Base-by-base conservation (phyloP, 306 rosid genomes). In the Quercus robur region DNA sequence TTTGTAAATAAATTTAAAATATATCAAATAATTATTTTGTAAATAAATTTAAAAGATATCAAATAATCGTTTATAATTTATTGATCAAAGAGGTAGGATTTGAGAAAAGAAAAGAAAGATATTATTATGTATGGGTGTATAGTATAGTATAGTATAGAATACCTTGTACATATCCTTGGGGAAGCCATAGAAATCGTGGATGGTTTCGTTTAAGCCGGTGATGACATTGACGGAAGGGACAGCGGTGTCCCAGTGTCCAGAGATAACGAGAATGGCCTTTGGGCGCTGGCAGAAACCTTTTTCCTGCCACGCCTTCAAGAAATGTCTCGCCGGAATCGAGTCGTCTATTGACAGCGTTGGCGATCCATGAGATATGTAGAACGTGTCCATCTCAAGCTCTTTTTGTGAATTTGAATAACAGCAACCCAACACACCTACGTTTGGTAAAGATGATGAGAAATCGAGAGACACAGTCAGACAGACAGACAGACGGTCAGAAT, bases 171-270 rank as follows among this genome's bases (percentile, higher is more conserved):
- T 84, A 33, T 80, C 58, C 51, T 83, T 63, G 56, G 97, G 94
- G 75, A 94, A 94, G 84, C 83, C 82, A 61, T 91, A 91, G 84
- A 92, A 94, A 59, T 94, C 98, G 72, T 94, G 61, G 81, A 94
- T 94, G 85, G 94, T 92, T 5, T 86, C 87, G 78, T 88, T 81
- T 41, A 30, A 55, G 6, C 81, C 77, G 11, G 80, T 30, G 56
- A 90, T 71, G 66, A 88, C 81, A 76, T 85, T 90, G 74, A 88
- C 92, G 58, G 94, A 51, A 46, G 97, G 93, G 8, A 76, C 77
- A 4, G 77, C 21, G 12, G 98, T 91, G 26, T 93, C 98, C 91
- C 94, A 93, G 75, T 93, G 97, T 2, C 83, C 93, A 20, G 97
- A 93, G 14, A 93, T 78, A 11, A 91, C 33, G n/a, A 90, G 87